Conservation (phyloP, 371 early-diverging fungal species). For the Rhizopus sp. region DNA sequence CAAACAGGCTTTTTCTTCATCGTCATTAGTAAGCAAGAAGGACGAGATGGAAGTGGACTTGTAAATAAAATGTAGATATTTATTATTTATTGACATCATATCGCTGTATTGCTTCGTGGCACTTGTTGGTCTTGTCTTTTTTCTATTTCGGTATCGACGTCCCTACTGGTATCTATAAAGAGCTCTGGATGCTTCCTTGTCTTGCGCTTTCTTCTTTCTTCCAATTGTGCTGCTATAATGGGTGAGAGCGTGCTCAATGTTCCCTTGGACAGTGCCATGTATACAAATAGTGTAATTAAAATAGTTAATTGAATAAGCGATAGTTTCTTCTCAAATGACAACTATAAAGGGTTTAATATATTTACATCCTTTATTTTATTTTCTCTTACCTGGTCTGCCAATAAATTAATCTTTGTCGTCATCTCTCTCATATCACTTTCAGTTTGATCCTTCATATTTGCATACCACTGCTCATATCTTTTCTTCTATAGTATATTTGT, state of each 20-base stretch:
- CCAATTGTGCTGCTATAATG: conserved; percentile 47
- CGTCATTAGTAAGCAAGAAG: background rate
- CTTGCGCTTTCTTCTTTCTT: conserved; percentile 29
- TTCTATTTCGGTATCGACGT: background rate
- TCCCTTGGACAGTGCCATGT: conserved; percentile 55
- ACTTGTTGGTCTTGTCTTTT: background rate
- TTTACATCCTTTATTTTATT: background rate
- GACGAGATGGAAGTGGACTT: too few species aligned
- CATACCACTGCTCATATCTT: conserved; percentile 63
- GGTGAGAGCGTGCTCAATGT: conserved; percentile 47
- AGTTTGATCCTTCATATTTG: conserved; percentile 55
- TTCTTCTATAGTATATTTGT: conserved; percentile 31
- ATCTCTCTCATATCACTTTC: conserved; percentile 51
- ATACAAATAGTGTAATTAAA: conserved; percentile 54
- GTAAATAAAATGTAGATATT: background rate
- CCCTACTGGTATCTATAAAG: too few species aligned
- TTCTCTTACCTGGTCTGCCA: conserved; percentile 57
- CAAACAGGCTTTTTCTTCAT: background rate
- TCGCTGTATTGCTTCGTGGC: background rate
- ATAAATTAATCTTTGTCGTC: conserved; percentile 46
- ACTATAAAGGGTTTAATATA: conserved; percentile 18
- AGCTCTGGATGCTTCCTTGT: background rate
- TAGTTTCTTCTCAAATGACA: conserved; percentile 66
- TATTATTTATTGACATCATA: background rate
- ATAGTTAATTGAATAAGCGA: conserved; percentile 59